Conservation (phyloP, 1,284 basidiomycete genomes). For the Papiliotrema nemorosa region DNA sequence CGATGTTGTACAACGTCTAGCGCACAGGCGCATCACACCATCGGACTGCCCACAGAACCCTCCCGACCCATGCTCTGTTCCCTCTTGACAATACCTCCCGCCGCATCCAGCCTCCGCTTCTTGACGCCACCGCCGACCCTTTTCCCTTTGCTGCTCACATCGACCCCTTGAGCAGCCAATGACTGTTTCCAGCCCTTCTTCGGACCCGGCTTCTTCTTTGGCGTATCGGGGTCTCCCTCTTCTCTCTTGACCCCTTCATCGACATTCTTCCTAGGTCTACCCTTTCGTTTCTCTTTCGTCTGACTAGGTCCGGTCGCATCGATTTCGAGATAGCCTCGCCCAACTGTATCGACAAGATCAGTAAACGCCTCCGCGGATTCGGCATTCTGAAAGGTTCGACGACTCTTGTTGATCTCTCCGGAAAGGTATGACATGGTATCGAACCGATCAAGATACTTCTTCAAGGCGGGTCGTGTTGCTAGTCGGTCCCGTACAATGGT, state of each 20-base stretch:
- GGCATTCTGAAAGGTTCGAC: slow-evolving; percentile 16
- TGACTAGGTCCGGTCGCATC: slow-evolving; percentile 13
- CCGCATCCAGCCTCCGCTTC: neutral
- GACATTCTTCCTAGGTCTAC: neutral
- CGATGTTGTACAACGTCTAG: too few relatives aligned
- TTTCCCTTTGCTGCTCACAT: too few relatives aligned
- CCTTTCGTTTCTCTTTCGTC: slow-evolving; percentile 3
- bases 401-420: slow-evolving; percentile 23
- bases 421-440: slow-evolving; percentile 42
- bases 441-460: slow-evolving; percentile 42
- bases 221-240: slow-evolving; percentile 14
- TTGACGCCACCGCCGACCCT: too few relatives aligned
- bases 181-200: slow-evolving; percentile 40
- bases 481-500: slow-evolving; percentile 38
- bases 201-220: slow-evolving; percentile 41
- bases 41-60: too few relatives aligned
- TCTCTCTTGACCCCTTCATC: neutral
- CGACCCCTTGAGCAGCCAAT: too few relatives aligned
- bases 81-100: slow-evolving; percentile 3
- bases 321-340: slow-evolving; percentile 35
- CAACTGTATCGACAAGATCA: slow-evolving; percentile 35
- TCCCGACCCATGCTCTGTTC: too few relatives aligned
- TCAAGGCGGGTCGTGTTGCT: slow-evolving; percentile 20
- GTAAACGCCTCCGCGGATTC: slow-evolving; percentile 5
- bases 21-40: too few relatives aligned